Evolutionary conservation across 2,329 filamentous ascomycete genomes (phyloP).

Genomic region (Clarireedia monteithiana): DNA sequence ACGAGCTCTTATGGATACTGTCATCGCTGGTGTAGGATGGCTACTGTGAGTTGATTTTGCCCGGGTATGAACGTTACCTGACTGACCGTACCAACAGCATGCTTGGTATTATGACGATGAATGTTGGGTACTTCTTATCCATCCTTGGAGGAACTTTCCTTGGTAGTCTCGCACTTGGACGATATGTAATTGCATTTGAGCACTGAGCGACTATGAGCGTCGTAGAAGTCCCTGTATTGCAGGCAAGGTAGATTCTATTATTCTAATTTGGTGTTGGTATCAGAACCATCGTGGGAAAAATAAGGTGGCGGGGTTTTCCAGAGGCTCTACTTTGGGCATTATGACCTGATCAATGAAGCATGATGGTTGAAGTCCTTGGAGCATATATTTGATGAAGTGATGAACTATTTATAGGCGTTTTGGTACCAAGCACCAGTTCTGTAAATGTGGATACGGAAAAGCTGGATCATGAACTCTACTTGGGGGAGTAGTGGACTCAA

Average conservation of each 20-base stretch:
- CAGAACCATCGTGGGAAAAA: not conserved
- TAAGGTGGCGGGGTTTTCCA: not conserved
- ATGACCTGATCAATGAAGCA: conserved; percentile 2
- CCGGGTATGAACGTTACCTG: not conserved
- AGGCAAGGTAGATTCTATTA: conserved; percentile 9
- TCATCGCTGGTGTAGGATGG: conserved; percentile 73
- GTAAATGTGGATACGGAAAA: not conserved
- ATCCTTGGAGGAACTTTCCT: conserved; percentile 73
- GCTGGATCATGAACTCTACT: not conserved
- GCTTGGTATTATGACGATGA: conserved; percentile 87
- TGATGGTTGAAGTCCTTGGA: not conserved
- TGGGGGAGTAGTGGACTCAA: not conserved
- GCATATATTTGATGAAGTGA: not conserved
- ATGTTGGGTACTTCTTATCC: conserved; percentile 76
- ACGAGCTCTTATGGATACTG: conserved; percentile 60
- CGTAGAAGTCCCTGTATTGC: not conserved
- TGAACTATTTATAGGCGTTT: not conserved
- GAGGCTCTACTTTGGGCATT: not conserved
- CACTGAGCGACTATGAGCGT: conserved; percentile 12
- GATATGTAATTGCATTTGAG: conserved; percentile 20
- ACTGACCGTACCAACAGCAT: conserved; percentile 49
- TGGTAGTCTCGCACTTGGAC: conserved; percentile 58
- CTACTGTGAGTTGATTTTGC: conserved; percentile 61
- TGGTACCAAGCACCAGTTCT: not conserved
- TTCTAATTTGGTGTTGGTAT: not conserved